Conservation (phyloP, 2,329 filamentous ascomycete species). For the Blastomyces parvus region DNA sequence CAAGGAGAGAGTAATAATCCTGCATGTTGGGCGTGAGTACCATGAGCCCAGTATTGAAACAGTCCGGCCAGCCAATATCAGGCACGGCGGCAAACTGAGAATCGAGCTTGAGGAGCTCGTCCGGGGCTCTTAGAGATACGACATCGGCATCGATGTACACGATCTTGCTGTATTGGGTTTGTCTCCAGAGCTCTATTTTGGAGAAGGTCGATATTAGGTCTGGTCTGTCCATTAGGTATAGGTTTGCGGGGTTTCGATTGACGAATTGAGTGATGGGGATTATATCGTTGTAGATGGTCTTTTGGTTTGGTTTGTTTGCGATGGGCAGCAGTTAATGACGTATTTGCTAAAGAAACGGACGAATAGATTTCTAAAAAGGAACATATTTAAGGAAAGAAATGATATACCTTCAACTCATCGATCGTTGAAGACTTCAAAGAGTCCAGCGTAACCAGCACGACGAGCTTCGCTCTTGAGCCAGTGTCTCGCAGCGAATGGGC, state of each 20-base stretch:
- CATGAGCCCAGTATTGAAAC: conserved; percentile 98
- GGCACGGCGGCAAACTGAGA: conserved; percentile 63
- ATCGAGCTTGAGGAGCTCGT: conserved; percentile 72
- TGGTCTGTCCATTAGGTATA: conserved; percentile 81
- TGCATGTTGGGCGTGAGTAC: conserved; percentile 75
- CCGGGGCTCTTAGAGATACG: conserved; percentile 78
- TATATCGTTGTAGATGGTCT: conserved; percentile 80
- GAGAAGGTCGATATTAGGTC: conserved; percentile 91
- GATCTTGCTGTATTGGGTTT: conserved; percentile 80
- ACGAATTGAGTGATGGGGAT: conserved; percentile 73
- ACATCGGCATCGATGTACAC: conserved; percentile 94
- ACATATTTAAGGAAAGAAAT: conserved; percentile 9
- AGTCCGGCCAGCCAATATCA: conserved; percentile 95
- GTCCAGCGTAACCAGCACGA: conserved; percentile 72
- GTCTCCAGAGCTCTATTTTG: conserved; percentile 90
- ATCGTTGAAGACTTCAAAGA: conserved; percentile 66
- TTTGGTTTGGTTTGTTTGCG: conserved; percentile 16
- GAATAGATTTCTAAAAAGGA: not conserved
- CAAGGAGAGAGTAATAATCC: conserved; percentile 75
- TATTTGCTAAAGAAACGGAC: not conserved
- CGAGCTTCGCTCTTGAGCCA: conserved; percentile 75
- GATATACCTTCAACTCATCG: conserved; percentile 62
- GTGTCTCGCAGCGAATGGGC: conserved; percentile 91
- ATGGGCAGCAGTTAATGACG: conserved; percentile 15
- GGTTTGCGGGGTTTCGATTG: conserved; percentile 68